A percentile compares a stretch with the other conserved stretches of the same genome.
These are phyloP conservation scores for Neocatenulostroma microsporum DNA, from an alignment of 2,329 filamentous ascomycete genomes.

Conservation along the genomic window DNA sequence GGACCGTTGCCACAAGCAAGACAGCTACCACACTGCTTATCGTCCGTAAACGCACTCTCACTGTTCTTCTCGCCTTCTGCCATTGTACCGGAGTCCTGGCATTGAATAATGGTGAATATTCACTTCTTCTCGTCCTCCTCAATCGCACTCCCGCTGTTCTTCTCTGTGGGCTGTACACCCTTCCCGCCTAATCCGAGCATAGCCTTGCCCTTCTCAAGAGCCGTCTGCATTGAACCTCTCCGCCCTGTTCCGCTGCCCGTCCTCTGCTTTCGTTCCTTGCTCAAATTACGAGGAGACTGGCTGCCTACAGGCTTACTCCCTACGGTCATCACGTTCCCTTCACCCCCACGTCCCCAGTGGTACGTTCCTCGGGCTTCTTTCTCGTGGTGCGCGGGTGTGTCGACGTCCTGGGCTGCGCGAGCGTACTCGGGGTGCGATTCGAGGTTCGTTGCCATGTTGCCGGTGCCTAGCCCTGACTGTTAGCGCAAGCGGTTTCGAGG, in stretches of 20 bases:
- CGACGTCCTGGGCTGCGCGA: slow-evolving; percentile 74
- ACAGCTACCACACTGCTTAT: too few relatives aligned
- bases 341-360: slow-evolving; percentile 66
- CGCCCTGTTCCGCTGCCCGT: slow-evolving; percentile 17
- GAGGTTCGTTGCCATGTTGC: slow-evolving; percentile 82
- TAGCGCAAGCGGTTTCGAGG: too few relatives aligned
- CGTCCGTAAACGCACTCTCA: too few relatives aligned
- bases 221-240: slow-evolving; percentile 30
- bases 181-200: slow-evolving; percentile 39
- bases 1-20: too few relatives aligned
- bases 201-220: slow-evolving; percentile 50
- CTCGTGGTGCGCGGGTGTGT: slow-evolving; percentile 39
- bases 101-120: too few relatives aligned
- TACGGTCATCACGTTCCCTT: slow-evolving; percentile 56
- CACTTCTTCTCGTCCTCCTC: slow-evolving; percentile 3
- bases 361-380: slow-evolving; percentile 54
- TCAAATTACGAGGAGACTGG: too few relatives aligned
- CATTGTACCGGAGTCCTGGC: too few relatives aligned
- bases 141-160: slow-evolving; percentile 12
- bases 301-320: too few relatives aligned
- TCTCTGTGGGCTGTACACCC: too few relatives aligned
- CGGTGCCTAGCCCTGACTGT: too few relatives aligned
- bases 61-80: too few relatives aligned
- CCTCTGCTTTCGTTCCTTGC: slow-evolving; percentile 26
- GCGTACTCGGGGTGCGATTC: slow-evolving; percentile 56